Evolutionary conservation across 495 filamentous ascomycete genomes (phyloP).

Genomic region (Trichoderma erinaceum): DNA sequence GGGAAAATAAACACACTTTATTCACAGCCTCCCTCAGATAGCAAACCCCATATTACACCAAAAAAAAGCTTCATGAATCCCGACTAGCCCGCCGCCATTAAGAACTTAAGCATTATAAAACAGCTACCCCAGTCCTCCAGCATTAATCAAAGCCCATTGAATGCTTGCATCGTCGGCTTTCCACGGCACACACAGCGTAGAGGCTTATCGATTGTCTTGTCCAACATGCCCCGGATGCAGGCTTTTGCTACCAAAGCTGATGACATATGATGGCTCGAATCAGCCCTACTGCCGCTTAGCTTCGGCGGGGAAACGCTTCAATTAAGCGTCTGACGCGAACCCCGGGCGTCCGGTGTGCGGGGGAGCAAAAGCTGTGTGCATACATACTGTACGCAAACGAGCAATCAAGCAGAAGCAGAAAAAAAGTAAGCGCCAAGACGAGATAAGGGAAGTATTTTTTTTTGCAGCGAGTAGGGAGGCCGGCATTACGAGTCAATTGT

Average conservation of each 20-base stretch:
- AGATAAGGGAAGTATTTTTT: too few species aligned
- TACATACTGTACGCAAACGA: neutral
- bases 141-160: neutral
- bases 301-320: conserved; percentile 2
- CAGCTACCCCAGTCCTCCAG: too few species aligned
- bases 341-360: conserved; percentile 2
- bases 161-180: neutral
- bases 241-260: neutral
- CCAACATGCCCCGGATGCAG: neutral
- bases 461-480: too few species aligned
- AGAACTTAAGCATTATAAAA: too few species aligned
- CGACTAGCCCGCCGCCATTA: too few species aligned
- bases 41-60: neutral
- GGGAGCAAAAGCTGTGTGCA: neutral
- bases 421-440: too few species aligned
- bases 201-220: neutral
- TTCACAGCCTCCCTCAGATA: neutral
- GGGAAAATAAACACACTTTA: neutral
- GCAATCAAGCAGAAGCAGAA: too few species aligned
- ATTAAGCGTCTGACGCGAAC: neutral
- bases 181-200: neutral
- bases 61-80: neutral
- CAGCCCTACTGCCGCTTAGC: conserved; percentile 11
- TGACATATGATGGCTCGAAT: conserved; percentile 5
- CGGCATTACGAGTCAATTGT: too few species aligned